These are phyloP conservation scores for Vigna unguiculata DNA, from an alignment of 306 rosid species.

Conservation along the genomic window DNA sequence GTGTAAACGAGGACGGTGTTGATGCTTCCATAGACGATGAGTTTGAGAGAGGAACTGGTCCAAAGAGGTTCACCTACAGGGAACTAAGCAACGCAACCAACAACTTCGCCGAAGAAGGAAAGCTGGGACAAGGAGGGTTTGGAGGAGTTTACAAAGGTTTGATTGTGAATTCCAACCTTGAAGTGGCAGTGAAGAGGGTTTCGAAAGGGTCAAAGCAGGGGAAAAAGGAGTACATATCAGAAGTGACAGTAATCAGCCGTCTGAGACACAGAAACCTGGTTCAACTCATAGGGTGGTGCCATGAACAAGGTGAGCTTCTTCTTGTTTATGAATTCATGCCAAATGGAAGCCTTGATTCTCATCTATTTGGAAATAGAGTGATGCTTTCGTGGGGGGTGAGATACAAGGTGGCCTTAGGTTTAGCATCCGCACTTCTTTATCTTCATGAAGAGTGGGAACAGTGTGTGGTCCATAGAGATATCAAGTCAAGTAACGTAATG, in stretches of 20 bases:
- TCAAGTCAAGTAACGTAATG: constrained; percentile 81
- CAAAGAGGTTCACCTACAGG: constrained; percentile 62
- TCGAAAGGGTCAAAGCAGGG: constrained; percentile 82
- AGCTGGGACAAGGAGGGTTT: constrained; percentile 83
- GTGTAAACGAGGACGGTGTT: constrained; percentile 26
- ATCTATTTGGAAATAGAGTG: constrained; percentile 58
- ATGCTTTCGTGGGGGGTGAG: constrained; percentile 61
- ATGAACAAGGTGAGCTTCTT: constrained; percentile 69
- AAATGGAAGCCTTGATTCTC: constrained; percentile 84
- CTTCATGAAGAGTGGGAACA: constrained; percentile 91
- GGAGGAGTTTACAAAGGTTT: constrained; percentile 76
- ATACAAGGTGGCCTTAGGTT: constrained; percentile 66
- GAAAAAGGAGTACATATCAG: constrained; percentile 71
- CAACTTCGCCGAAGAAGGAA: constrained; percentile 57
- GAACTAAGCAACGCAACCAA: constrained; percentile 62
- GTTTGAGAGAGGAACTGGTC: constrained; percentile 72
- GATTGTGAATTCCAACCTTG: constrained; percentile 45
- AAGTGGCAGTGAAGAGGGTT: constrained; percentile 76
- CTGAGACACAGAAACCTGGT: constrained; percentile 77
- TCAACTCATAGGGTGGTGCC: constrained; percentile 88
- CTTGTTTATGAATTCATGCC: constrained; percentile 77
- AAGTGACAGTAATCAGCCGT: constrained; percentile 73
- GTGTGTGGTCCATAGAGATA: constrained; percentile 82
- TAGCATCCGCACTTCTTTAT: constrained; percentile 69
- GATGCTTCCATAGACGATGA: constrained; percentile 66